Evolutionary conservation across 768 basidiomycete genomes (phyloP), one percentile per base, ranked within the genome.

Genomic region (Sporobolomyces pararoseus): DNA sequence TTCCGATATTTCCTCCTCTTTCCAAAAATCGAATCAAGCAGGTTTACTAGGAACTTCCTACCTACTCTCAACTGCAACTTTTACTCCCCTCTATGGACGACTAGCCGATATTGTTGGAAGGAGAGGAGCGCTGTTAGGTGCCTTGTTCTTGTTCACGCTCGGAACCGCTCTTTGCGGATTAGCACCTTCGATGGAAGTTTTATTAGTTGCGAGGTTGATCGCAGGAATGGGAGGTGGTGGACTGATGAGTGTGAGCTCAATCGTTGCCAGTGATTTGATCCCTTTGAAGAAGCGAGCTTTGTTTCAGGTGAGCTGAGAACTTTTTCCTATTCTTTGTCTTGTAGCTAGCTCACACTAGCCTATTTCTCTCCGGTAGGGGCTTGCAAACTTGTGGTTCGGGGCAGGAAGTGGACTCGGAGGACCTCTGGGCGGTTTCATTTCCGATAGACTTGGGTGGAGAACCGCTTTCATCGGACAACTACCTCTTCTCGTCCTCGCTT

Each of bases 101-200:
- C 66, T 80, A 37, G 75, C 75, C 55, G 79, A 80, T 51, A 79
- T 81, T 65, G 77, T 80, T 61, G 81, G 81, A 9, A 84, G 94
- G 53, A 89, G 89, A 79, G 87, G 88, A 50, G 89, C 94, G 23
- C 90, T 93, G 87, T 82, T 96, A 71, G 81, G 91, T 53, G 93
- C 88, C 14, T 80, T 94, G 66, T 82, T 85, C 71, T 82, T 96
- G 70, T 96, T 97, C 82, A 89, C 91, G 2, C 82, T 85, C 69
- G 94, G 94, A 27, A 97, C 92, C 2, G 82, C 91, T 49, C 82
- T 87, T 21, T 97, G 93, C 77, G 95, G 90, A 2, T 74, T 93
- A 49, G 94, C 91, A 49, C 86, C 88, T 13, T 89, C 87, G 9
- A 95, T 97, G 93, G 84, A 85, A 71, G 79, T 83, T 17, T 84